Base-by-base conservation (phyloP, 176 grass and related monocot species). In the Aegilops tauschii region DNA sequence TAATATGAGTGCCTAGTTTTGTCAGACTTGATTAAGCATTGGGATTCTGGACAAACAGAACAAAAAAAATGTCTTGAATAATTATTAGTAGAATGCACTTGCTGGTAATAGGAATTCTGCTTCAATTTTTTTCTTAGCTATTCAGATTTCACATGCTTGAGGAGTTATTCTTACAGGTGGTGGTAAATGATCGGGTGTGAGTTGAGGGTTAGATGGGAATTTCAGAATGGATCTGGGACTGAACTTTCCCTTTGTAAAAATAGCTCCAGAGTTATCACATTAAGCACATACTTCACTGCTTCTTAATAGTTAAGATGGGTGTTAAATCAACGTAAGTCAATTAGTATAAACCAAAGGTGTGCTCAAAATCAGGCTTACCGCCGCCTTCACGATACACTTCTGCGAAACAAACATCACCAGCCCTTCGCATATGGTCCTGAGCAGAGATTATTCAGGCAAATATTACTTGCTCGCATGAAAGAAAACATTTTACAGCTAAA, bases 321-420 rank as follows among this genome's bases (percentile, higher is more conserved):
- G 73, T 40, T 76, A 61, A 9, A 69, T 3, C 23, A 47, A 73
- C 17, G 1, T 28, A 66, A 87, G 5, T 56, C 31, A 8, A 80
- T 37, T 67, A 31, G 14, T 52, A 69, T n/a, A 74, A 56, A 12
- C 16, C 68, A 10, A 9, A 49, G 9, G 9, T 65, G 37, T n/a
- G 80, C 20, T 65, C 25, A 82, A 67, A 84, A 74, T 76, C 23
- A 30, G 65, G 82, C 90, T 94, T 84, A 98, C 96, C 97, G 64
- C 94, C 66, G 20, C 90, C 90, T 77, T 99, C 94, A 32, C 92
- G 94, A 18, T 90, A 96, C 12, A 99, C 97, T 88, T 99, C 97
- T 83, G 97, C 88, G 83, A 96, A 99, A 86, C 94, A 95, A 80
- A 99, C 97, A 87, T 96, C 97, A 84, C 97, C 97, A 89, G 97